Percentiles rank a stretch among this genome's conserved stretches.
These are phyloP conservation scores for Acanthamoeba triangularis DNA, from an alignment of 208 protist species.

Conservation along the genomic window DNA sequence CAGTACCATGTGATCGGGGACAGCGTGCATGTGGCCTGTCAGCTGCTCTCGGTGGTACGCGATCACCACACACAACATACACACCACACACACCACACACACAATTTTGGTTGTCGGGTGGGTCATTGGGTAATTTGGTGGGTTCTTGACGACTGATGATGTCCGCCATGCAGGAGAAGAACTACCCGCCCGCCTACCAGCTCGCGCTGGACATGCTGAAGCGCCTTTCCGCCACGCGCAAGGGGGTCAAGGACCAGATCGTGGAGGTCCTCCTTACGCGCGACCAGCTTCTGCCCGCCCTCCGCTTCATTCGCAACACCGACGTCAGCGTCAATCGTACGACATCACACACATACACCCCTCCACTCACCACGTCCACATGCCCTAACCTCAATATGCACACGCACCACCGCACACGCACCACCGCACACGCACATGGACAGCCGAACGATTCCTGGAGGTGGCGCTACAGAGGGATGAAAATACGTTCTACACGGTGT, in stretches of 20 bases:
- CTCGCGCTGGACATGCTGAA: constrained; percentile 85
- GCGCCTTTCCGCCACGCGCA: constrained; percentile 23
- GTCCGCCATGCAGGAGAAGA: constrained; percentile 54
- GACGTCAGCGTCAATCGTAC: background rate
- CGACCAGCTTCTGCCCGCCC: constrained; percentile 11
- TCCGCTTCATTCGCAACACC: constrained; percentile 21
- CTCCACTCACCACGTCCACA: no score
- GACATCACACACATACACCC: background rate
- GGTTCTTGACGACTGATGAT: no score
- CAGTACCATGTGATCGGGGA: constrained; percentile 85
- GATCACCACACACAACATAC: background rate
- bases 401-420: background rate
- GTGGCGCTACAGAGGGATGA: background rate
- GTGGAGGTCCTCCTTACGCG: constrained; percentile 78
- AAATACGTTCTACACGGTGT: constrained; percentile 30
- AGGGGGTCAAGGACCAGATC: constrained; percentile 68
- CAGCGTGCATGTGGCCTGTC: constrained; percentile 79
- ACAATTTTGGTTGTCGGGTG: no score
- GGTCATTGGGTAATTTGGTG: no score
- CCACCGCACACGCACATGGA: background rate
- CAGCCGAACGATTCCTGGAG: constrained; percentile 26
- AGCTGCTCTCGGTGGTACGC: constrained; percentile 71
- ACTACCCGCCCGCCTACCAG: constrained; percentile 82
- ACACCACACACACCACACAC: background rate
- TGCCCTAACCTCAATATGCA: background rate